Base-by-base conservation (phyloP, 768 basidiomycete genomes). In the Mycena alexandri region DNA sequence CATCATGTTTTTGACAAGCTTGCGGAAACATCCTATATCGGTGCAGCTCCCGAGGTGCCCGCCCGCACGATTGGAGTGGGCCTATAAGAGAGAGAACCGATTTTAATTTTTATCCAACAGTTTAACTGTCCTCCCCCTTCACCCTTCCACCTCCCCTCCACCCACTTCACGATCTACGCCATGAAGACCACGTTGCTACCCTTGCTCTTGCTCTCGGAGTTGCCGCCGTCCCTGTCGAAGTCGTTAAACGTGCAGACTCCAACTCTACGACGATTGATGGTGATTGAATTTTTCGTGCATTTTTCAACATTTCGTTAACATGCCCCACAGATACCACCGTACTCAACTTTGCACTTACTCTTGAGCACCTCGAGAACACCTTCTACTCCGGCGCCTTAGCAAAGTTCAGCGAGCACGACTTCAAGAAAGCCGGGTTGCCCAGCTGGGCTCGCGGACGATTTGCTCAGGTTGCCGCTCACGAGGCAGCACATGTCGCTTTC, bases 391-490 rank as follows among this genome's bases (percentile, higher is more conserved):
- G 68, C 3, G 80, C 74, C 1, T 81, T 90, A 25, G 75, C 63
- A 29, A 81, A 82, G 67, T 87, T 81, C 75, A 73, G 78, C 63
- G 68, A 75, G 11, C 65, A 75, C 17, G 83, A 77, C 57, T 89
- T 87, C 76, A 68, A 71, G 58, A 70, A 76, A 0, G 83, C 81
- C 16, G 87, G 84, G 5, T 83, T 86, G 72, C 79, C 79, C 56
- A 24, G 74, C 53, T 85, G 80, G 78, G 84, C 85, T 33, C 82
- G 84, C 54, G 80, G 76, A 8, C 83, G 86, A 24, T 83, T 84
- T 70, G 67, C 74, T 24, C 83, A 90, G 76, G 84, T 90, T 62
- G 75, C 77, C 34, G 72, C 77, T 29, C 87, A 89, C 71, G 86
- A 88, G 73, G 61, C 50, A 29, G 75, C 79, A 3, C 89, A 90